Conservation (phyloP, 176 grass and related monocot genomes). For the Ananas comosus region DNA sequence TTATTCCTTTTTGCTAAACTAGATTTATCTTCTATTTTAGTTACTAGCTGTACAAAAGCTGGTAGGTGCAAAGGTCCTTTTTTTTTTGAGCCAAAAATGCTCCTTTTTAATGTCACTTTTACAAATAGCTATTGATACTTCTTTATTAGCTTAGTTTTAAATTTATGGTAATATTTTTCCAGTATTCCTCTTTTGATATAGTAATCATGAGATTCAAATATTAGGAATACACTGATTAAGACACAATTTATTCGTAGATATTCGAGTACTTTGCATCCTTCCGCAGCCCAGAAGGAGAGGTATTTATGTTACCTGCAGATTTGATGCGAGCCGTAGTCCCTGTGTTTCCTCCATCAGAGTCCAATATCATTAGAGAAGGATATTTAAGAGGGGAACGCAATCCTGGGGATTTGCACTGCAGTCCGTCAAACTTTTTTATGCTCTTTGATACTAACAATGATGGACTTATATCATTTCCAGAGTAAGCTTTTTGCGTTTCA, state of each 20-base stretch:
- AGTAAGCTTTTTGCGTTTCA: slow-evolving; percentile 53
- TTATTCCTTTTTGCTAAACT: no score
- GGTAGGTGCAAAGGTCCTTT: no score
- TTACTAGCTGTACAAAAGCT: no score
- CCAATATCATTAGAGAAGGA: slow-evolving; percentile 55
- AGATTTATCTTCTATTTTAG: no score
- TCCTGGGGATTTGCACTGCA: slow-evolving; percentile 65
- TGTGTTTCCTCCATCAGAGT: slow-evolving; percentile 95
- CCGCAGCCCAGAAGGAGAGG: slow-evolving; percentile 48
- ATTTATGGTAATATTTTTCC: background rate
- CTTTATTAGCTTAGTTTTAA: no score
- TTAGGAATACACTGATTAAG: no score
- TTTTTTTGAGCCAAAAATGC: no score
- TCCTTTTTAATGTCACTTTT: no score
- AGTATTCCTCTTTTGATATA: background rate
- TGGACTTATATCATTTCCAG: slow-evolving; percentile 86
- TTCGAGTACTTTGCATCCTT: slow-evolving; percentile 89
- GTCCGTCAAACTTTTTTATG: slow-evolving; percentile 75
- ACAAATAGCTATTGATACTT: no score
- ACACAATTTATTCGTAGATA: slow-evolving; percentile 30
- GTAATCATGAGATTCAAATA: slow-evolving; percentile 4
- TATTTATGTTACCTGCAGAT: slow-evolving; percentile 71
- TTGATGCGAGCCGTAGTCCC: slow-evolving; percentile 79
- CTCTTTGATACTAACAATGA: slow-evolving; percentile 85
- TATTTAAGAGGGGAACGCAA: slow-evolving; percentile 57